These are phyloP conservation scores for Metarhizium robertsii DNA, from an alignment of 2,329 filamentous ascomycete species.

Conservation along the genomic window DNA sequence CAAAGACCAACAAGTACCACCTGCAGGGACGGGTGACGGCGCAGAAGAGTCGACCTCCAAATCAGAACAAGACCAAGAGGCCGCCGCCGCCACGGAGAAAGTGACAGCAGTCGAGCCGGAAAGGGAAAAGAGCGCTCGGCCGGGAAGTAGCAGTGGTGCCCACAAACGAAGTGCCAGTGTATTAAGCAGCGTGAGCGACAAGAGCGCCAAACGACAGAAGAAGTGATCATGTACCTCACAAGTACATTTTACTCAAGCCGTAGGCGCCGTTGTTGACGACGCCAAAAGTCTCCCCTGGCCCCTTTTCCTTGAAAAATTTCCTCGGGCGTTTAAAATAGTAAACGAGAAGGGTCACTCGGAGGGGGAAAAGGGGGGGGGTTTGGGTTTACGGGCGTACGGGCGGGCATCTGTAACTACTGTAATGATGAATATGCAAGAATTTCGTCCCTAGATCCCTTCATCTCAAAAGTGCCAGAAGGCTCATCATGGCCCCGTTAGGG, in stretches of 20 bases:
- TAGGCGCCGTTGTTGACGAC: background rate
- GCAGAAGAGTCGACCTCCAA: background rate
- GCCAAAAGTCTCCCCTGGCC: background rate
- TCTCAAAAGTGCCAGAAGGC: background rate
- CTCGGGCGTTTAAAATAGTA: too few species aligned
- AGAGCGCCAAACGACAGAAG: constrained; percentile 48
- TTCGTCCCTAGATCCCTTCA: background rate
- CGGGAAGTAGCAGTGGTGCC: constrained; percentile 29
- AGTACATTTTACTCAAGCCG: constrained; percentile 13
- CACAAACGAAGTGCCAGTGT: constrained; percentile 81
- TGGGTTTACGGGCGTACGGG: too few species aligned
- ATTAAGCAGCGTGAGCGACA: constrained; percentile 60
- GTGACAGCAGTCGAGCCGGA: constrained; percentile 7
- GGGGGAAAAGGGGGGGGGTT: too few species aligned
- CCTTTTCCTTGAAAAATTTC: background rate
- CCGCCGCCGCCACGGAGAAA: constrained; percentile 21
- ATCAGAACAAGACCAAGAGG: constrained; percentile 5
- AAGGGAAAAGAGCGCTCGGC: constrained; percentile 21
- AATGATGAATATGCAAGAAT: background rate
- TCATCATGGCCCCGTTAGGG: background rate
- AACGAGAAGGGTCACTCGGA: background rate
- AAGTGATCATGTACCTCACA: constrained; percentile 25
- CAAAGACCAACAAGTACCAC: constrained; percentile 3
- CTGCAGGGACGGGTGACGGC: constrained; percentile 10
- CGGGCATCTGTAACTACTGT: too few species aligned